Evolutionary conservation across 2,329 filamentous ascomycete genomes (phyloP), one percentile per base, ranked within the genome.

Genomic region (Fusarium luffae): DNA sequence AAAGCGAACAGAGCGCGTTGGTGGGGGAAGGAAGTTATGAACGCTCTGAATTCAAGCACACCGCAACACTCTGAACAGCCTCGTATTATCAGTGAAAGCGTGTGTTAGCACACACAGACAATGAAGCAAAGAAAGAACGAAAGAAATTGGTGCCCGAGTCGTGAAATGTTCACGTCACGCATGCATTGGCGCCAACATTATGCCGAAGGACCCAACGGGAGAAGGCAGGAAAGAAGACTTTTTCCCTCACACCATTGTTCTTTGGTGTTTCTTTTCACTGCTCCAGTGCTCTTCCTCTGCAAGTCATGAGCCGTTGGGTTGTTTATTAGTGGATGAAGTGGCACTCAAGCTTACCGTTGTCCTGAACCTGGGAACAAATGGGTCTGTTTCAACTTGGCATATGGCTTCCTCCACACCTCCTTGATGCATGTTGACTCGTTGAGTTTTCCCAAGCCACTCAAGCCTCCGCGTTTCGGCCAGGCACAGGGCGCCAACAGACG

Each of bases 371-470:
- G 61, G 49, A 68, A 51, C 34, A 69, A 68, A 54, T 54, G 68
- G 68, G 56, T 49, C 59, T 57, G 68, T 70, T 70, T 70, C 68
- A 70, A 70, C 68, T 68, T 57, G 55, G 59, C 51, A 48, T 46
- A 60, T 51, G 54, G 63, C 27, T 59, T 46, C 55, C 68, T 70
- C 68, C 68, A 68, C 68, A 70, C 63, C 51, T 68, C 51, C 55
- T 48, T 13, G 68, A 58, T 51, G 68, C 51, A 68, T 19, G 51
- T 63, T 60, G 59, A 66, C 63, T 70, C 67, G 63, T 63, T 51
- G 52, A 68, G 49, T 63, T 52, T 28, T 23, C 42, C 49, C 43
- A 60, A 66, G 63, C 63, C 63, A 37, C 60, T 50, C 43, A 68
- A 70, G 67, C 67, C 67, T 68, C 58, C 50, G 41, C 28, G 63